Percentiles rank a stretch among this genome's conserved stretches.
phyloP scores from a whole-genome alignment of 1,284 basidiomycete genomes.

The Moesziomyces sp. region DNA sequence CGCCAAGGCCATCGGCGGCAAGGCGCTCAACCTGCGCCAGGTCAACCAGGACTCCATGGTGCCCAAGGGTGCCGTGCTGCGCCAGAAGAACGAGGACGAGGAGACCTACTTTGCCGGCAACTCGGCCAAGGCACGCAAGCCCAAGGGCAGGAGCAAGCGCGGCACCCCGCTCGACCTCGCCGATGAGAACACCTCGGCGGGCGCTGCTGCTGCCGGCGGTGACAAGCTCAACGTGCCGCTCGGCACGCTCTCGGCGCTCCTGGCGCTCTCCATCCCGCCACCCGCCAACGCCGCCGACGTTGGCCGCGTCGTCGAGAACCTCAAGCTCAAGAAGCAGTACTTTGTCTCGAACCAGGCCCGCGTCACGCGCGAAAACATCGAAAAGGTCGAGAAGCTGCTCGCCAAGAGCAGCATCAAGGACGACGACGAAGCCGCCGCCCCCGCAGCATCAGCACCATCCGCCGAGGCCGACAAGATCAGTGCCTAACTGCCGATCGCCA shows the following conservation, averaged over 20 bases:
- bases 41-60: conserved; percentile 76
- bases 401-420: conserved; percentile 37
- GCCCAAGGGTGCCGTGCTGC: conserved; percentile 76
- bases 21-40: conserved; percentile 84
- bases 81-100: conserved; percentile 79
- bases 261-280: conserved; percentile 88
- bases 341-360: conserved; percentile 77
- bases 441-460: background rate
- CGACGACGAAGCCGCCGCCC: conserved; percentile 1
- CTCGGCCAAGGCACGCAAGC: conserved; percentile 76
- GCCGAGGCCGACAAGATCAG: background rate
- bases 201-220: conserved; percentile 60
- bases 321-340: conserved; percentile 95
- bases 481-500: background rate
- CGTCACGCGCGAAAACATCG: conserved; percentile 69
- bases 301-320: conserved; percentile 84
- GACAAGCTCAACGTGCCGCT: conserved; percentile 81
- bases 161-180: conserved; percentile 51
- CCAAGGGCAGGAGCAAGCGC: conserved; percentile 62
- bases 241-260: conserved; percentile 84
- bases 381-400: conserved; percentile 61
- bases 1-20: conserved; percentile 69
- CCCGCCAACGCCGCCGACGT: conserved; percentile 83
- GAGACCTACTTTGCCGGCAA: conserved; percentile 83
- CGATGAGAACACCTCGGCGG: conserved; percentile 22